Percentiles rank a stretch among this genome's conserved stretches.
Evolutionary conservation across 2,329 filamentous ascomycete genomes (phyloP).

Genomic region (Diaporthe sp.): DNA sequence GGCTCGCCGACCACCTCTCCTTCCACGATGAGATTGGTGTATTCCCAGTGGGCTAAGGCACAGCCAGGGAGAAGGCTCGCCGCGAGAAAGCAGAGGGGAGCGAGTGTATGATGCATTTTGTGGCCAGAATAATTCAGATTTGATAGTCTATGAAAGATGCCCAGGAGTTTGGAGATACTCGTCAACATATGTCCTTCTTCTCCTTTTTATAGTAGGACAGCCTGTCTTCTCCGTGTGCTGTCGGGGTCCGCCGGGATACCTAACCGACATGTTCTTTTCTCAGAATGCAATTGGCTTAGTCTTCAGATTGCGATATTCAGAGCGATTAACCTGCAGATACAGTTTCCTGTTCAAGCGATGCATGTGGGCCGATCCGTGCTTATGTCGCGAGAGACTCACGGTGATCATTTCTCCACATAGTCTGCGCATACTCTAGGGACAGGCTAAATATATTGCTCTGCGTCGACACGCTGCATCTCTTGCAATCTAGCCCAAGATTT

Average conservation of each 20-base stretch:
- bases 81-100: not conserved
- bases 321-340: not conserved
- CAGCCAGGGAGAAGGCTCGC: not conserved
- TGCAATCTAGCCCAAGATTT: not conserved
- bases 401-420: slow-evolving; percentile 13
- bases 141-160: too few relatives aligned
- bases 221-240: not conserved
- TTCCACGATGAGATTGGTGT: slow-evolving; percentile 17
- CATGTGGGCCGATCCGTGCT: slow-evolving; percentile 1
- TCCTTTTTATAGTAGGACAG: not conserved
- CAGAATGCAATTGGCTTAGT: not conserved
- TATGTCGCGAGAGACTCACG: not conserved
- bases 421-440: not conserved
- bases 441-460: slow-evolving; percentile 6
- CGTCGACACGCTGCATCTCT: not conserved
- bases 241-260: not conserved
- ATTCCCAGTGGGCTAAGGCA: not conserved
- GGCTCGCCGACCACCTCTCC: slow-evolving; percentile 5
- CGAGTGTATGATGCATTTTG: not conserved
- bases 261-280: not conserved
- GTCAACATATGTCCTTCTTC: not conserved
- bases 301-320: not conserved
- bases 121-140: not conserved
- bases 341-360: not conserved
- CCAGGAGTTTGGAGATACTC: too few relatives aligned